A percentile compares a stretch with the other conserved stretches of the same genome.
Conservation (phyloP, 495 filamentous ascomycete genomes). For the Daldinia loculata region DNA sequence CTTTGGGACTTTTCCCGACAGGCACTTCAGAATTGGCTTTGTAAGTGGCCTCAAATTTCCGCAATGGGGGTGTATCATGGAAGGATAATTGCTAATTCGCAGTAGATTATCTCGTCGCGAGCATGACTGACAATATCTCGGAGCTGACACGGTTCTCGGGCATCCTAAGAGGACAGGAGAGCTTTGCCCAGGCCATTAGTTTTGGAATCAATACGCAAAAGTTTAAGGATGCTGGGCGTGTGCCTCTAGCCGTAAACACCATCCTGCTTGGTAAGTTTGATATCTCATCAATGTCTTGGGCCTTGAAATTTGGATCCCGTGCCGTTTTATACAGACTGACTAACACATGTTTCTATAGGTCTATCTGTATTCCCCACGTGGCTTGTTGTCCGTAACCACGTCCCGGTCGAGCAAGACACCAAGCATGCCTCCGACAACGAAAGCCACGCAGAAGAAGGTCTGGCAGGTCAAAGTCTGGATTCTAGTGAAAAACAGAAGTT, state of each 20-base stretch:
- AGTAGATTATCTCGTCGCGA: slow-evolving; percentile 21
- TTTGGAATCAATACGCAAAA: slow-evolving; percentile 46
- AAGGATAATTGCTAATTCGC: background rate
- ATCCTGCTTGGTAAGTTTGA: slow-evolving; percentile 54
- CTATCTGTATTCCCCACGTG: slow-evolving; percentile 38
- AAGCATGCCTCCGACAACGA: slow-evolving; percentile 14
- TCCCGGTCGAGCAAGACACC: slow-evolving; percentile 20
- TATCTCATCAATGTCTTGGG: background rate
- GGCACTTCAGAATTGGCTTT: slow-evolving; percentile 58
- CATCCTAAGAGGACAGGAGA: slow-evolving; percentile 45
- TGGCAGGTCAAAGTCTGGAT: background rate
- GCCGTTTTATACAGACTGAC: background rate
- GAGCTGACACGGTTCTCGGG: slow-evolving; percentile 45
- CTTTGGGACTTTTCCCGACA: slow-evolving; percentile 60
- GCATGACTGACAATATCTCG: slow-evolving; percentile 43
- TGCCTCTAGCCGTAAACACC: slow-evolving; percentile 60
- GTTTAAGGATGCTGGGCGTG: slow-evolving; percentile 56
- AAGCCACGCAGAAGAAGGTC: slow-evolving; percentile 18
- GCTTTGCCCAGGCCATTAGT: slow-evolving; percentile 22
- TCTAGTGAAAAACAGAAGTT: slow-evolving; percentile 13
- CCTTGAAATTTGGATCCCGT: background rate
- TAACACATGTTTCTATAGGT: slow-evolving; percentile 13
- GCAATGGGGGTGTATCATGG: too few species aligned
- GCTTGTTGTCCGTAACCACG: slow-evolving; percentile 37
- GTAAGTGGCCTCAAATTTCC: slow-evolving; percentile 13